These are phyloP conservation scores for Pouteria campechiana DNA, from an alignment of 179 eudicot species.

Conservation along the genomic window DNA sequence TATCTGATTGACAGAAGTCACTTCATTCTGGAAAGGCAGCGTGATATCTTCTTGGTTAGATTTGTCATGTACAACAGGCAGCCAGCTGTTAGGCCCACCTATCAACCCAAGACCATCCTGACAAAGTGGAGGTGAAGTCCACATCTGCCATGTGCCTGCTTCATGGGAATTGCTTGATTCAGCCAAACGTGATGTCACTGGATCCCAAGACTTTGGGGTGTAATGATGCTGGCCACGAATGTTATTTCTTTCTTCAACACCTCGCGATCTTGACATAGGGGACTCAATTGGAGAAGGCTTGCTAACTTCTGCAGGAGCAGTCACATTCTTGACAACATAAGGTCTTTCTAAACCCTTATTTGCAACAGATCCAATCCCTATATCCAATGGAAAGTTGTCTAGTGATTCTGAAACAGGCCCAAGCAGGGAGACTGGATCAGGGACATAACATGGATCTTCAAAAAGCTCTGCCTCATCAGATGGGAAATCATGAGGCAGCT, in stretches of 20 bases:
- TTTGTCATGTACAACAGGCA: constrained; percentile 43
- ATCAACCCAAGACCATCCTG: constrained; percentile 65
- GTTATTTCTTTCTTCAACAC: constrained; percentile 47
- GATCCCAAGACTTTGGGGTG: constrained; percentile 49
- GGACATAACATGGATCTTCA: constrained; percentile 97
- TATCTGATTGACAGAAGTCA: constrained; percentile 32
- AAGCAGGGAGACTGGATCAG: constrained; percentile 84
- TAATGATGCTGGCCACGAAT: constrained; percentile 30
- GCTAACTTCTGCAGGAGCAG: constrained; percentile 35
- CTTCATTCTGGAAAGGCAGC: constrained; percentile 36
- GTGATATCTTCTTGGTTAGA: constrained; percentile 37
- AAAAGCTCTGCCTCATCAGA: constrained; percentile 85
- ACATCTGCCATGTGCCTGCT: constrained; percentile 80
- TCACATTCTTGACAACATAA: constrained; percentile 27
- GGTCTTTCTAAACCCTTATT: constrained; percentile 41
- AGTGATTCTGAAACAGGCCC: constrained; percentile 98
- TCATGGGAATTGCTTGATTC: constrained; percentile 34
- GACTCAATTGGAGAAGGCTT: constrained; percentile 90
- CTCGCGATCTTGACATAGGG: constrained; percentile 63
- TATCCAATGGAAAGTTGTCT: constrained; percentile 70
- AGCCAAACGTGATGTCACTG: constrained; percentile 24
- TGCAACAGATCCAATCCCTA: constrained; percentile 45
- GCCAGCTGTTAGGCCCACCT: constrained; percentile 55
- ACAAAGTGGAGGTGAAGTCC: constrained; percentile 77
- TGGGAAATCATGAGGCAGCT: constrained; percentile 38